phyloP scores from a whole-genome alignment of 768 basidiomycete species.

The Lactarius psammicola region DNA sequence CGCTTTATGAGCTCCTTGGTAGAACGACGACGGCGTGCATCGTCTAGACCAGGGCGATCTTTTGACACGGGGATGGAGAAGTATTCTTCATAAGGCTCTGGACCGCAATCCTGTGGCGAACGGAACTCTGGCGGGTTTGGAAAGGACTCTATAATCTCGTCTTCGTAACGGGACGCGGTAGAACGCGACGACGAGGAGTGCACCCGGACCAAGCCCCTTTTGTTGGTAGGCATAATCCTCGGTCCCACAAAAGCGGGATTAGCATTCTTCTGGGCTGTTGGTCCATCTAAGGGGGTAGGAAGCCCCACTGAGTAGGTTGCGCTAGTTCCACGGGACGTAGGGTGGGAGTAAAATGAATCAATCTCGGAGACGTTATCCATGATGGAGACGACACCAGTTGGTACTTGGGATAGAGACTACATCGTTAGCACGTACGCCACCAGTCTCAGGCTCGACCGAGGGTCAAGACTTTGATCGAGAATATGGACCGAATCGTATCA shows the following conservation, averaged over 20 bases:
- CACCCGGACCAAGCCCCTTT: conserved; percentile 13
- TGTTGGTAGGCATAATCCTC: conserved; percentile 18
- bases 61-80: conserved; percentile 23
- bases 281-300: conserved; percentile 24
- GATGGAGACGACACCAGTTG: not conserved
- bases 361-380: conserved; percentile 29
- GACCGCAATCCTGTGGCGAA: conserved; percentile 22
- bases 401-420: not conserved
- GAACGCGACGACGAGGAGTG: conserved; percentile 14
- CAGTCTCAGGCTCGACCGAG: conserved; percentile 3
- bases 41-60: not conserved
- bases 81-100: conserved; percentile 28
- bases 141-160: conserved; percentile 7
- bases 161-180: conserved; percentile 11
- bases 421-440: not conserved
- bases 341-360: conserved; percentile 26
- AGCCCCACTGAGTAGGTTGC: too few species aligned
- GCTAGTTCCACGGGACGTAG: conserved; percentile 16
- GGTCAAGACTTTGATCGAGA: not conserved
- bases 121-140: conserved; percentile 24
- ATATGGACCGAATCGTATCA: not conserved
- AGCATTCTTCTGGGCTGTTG: not conserved
- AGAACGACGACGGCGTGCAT: conserved; percentile 31
- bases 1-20: conserved; percentile 54
- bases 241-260: conserved; percentile 16